Base-by-base conservation (phyloP, 2,329 filamentous ascomycete genomes). In the Lachnellula occidentalis region DNA sequence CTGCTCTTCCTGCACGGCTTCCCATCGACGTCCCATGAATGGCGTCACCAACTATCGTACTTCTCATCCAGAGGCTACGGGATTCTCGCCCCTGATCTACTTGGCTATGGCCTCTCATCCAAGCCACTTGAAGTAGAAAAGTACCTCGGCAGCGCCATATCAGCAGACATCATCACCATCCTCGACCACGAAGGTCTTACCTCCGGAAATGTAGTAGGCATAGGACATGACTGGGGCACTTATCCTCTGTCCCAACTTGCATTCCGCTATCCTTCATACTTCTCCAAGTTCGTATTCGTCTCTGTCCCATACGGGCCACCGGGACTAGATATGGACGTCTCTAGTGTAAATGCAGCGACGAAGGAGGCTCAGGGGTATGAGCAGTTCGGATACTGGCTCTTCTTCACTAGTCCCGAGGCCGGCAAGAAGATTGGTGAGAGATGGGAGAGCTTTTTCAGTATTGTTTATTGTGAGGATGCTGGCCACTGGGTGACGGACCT, bases 1-100 rank as follows among this genome's bases (percentile, higher is more conserved):
- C 66, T 78, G 5, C 65, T 79, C 15, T 68, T 79, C 51, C 68
- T 78, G 14, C 77, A 78, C 55, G 75, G 76, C 36, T 76, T 76
- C 48, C 76, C 76, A 27, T 76, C 75, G 6, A 72, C 72, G 22
- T 66, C 69, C 19, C 66, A 68, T 31, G 75, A 78, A 64, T 79
- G 74, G 51, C 57, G 60, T 34, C 24, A 27, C 15, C 52, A 59
- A 11, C 55, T 61, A 7, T 49, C 51, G 27, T 61, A 63, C 53
- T 65, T 64, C 59, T 47, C 53, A 31, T 24, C 62, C 0, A 27
- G 57, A 3, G 74, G 73, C 1, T 72, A 75, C 55, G 75, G 76
- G 0, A 61, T 77, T 15, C 48, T 78, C 0, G 74, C 68, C 0
- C 70, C 69, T 0, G 75, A 78, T 57, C 63, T 76, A 0, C 64